A percentile compares a stretch with the other conserved stretches of the same genome.
Conservation (phyloP, 1,139 yeast genomes). For the Blastobotrys persicus region DNA sequence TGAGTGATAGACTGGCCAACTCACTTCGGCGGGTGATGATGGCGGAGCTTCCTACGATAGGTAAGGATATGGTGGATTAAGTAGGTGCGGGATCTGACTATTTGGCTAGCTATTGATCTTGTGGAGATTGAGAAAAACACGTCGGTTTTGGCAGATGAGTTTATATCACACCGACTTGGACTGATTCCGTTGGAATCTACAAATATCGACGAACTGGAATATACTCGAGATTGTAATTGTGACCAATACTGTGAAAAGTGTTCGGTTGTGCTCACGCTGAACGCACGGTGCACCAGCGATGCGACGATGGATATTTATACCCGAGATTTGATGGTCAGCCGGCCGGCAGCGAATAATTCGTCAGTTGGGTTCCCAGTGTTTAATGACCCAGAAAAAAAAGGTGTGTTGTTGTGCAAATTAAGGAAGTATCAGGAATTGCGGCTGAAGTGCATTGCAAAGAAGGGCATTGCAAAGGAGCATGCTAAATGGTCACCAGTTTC, state of each 20-base stretch:
- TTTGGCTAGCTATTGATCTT: constrained; percentile 69
- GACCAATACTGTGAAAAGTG: constrained; percentile 96
- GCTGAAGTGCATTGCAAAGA: constrained; percentile 90
- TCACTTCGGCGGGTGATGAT: constrained; percentile 88
- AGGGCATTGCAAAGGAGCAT: constrained; percentile 97
- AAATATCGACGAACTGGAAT: constrained; percentile 64
- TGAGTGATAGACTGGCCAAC: constrained; percentile 59
- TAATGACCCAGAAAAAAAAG: constrained; percentile 71
- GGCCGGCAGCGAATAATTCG: constrained; percentile 41
- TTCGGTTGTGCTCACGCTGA: constrained; percentile 78
- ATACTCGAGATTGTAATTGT: constrained; percentile 94
- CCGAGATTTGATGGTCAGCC: constrained; percentile 62
- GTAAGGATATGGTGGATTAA: constrained; percentile 19
- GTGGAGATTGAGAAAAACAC: constrained; percentile 94
- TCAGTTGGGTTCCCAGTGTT: constrained; percentile 75
- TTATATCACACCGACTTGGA: constrained; percentile 89
- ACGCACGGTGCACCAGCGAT: constrained; percentile 86
- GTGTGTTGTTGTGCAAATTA: constrained; percentile 85
- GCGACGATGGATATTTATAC: constrained; percentile 89
- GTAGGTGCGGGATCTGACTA: constrained; percentile 29
- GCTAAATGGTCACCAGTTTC: constrained; percentile 98
- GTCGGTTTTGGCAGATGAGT: constrained; percentile 94
- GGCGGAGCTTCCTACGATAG: constrained; percentile 87
- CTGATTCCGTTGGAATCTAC: constrained; percentile 82
- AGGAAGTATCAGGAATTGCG: constrained; percentile 90